phyloP scores from a whole-genome alignment of 257 asterid genomes.

The Anisodus acutangulus region DNA sequence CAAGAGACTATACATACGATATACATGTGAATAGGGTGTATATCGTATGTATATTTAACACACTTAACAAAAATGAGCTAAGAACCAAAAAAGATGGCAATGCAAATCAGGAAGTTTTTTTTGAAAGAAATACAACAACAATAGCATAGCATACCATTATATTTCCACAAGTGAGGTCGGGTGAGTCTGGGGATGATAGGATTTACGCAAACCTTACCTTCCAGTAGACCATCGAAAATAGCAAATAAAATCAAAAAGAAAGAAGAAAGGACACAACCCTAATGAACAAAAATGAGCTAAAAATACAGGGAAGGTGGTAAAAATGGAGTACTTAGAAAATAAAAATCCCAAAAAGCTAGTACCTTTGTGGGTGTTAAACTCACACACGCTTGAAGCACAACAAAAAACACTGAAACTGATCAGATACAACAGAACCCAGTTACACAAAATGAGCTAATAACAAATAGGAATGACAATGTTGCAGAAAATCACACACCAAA shows the following conservation, averaged over 20 bases:
- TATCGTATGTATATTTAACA: too few relatives aligned
- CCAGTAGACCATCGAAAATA: too few relatives aligned
- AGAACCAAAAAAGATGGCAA: constrained; percentile 10
- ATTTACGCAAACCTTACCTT: too few relatives aligned
- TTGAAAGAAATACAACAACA: not conserved
- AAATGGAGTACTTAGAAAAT: not conserved
- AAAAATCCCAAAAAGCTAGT: too few relatives aligned
- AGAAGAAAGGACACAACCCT: not conserved
- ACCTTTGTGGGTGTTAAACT: too few relatives aligned
- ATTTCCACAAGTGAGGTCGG: too few relatives aligned
- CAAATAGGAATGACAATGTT: not conserved
- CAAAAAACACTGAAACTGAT: not conserved
- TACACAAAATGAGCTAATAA: not conserved
- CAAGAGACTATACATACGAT: too few relatives aligned
- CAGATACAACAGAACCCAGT: not conserved
- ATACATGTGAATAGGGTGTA: too few relatives aligned
- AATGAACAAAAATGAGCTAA: not conserved
- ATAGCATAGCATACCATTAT: too few relatives aligned
- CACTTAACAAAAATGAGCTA: not conserved
- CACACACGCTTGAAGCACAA: not conserved
- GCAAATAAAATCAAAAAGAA: not conserved
- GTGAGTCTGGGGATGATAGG: too few relatives aligned
- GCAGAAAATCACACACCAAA: not conserved
- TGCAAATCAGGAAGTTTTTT: not conserved
- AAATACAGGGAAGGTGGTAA: not conserved